Evolutionary conservation across 192 early-diverging fungal genomes (phyloP), one percentile per base, ranked within the genome.

Genomic region (Podila verticillata): DNA sequence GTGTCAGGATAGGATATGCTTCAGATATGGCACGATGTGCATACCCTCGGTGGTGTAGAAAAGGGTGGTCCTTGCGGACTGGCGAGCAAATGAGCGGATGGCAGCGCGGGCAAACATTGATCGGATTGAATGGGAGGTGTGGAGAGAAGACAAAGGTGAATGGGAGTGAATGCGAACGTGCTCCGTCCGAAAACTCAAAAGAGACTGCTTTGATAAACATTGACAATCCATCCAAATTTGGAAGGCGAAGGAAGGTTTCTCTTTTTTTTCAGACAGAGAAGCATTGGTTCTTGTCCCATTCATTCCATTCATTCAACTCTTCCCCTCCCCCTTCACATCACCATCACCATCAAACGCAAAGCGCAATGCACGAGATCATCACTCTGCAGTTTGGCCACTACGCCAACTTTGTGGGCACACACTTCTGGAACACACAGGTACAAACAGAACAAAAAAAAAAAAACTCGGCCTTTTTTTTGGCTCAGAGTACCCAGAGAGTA

Each of bases 371-470:
- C 62, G 96, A 97, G 73, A 93, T 98, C 30, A 72, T 99, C n/a
- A 97, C 97, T 8, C 74, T 99, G 26, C 96, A 98, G 84, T 87
- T 97, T 75, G 97, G 97, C 32, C 91, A 94, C 29, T 80, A 84
- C 54, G 89, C 96, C 48, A 96, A 96, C 80, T 96, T 90, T 82
- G 92, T 95, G 4, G 96, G 95, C 13, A 90, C 95, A 20, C 96
- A 99, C 83, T 96, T 90, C 71, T 99, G 96, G 96, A 99, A 97
- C 80, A 84, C 93, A 20, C 92, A 94, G 86, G 95, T 92, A 75
- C 47, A 24, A 1, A 51, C 65, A 26, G 22, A n/a, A n/a, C 22
- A 54, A 1, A 24, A 5, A 51, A 51, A 51, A 51, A 51, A 2
- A 48, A 51, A 39, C 0, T 39, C 36, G 10, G 36, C 8, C 36